These are phyloP conservation scores for Saturnispora kantuleensis DNA, from an alignment of 805 yeast genomes.

Conservation along the genomic window DNA sequence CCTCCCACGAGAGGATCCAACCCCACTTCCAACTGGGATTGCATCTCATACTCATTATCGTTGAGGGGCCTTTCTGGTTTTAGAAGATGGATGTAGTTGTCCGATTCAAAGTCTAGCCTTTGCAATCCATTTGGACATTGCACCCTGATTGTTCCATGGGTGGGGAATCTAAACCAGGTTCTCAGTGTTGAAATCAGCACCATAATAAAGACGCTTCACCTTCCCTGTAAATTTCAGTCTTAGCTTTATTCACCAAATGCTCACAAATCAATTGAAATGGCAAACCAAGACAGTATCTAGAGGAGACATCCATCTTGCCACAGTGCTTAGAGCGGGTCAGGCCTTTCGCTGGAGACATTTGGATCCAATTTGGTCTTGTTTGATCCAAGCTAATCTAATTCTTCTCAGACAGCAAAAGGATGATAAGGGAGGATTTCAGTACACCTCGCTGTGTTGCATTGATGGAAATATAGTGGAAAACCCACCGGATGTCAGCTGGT, in stretches of 20 bases:
- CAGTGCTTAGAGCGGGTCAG: constrained; percentile 77
- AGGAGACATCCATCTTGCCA: constrained; percentile 48
- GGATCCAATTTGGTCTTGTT: constrained; percentile 56
- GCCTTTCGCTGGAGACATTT: constrained; percentile 69
- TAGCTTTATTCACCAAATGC: background rate
- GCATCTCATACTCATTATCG: too few species aligned
- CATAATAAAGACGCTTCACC: background rate
- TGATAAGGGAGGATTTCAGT: too few species aligned
- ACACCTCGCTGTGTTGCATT: too few species aligned
- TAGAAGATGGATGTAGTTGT: background rate
- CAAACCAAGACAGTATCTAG: constrained; percentile 8
- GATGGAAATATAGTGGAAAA: background rate
- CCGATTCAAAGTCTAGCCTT: background rate
- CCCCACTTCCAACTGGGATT: too few species aligned
- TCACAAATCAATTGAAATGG: constrained; percentile 1
- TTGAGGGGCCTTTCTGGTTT: background rate
- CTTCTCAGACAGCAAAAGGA: constrained; percentile 35
- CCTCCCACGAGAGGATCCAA: background rate
- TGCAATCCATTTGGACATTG: constrained; percentile 8
- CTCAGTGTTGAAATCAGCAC: background rate
- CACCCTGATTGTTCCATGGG: constrained; percentile 8
- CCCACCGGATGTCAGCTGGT: constrained; percentile 26
- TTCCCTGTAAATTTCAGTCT: too few species aligned
- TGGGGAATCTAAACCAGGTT: constrained; percentile 3
- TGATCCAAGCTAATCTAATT: constrained; percentile 23